A percentile compares a stretch with the other conserved stretches of the same genome.
phyloP scores from a whole-genome alignment of 805 yeast genomes.

The Lachancea mirantina region DNA sequence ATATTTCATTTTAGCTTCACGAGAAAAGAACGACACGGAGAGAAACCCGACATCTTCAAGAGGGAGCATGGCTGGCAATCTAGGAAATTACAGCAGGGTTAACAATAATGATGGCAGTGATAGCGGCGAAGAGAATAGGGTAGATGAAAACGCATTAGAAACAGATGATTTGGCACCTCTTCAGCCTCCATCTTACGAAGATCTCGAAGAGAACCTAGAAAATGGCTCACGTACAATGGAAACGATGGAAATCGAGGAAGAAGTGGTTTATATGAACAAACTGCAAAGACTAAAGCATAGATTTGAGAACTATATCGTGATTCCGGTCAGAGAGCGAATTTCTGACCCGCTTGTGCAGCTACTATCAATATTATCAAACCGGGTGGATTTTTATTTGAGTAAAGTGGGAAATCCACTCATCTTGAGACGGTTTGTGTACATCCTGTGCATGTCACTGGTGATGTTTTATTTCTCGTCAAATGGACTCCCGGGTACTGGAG shows the following conservation, averaged over 20 bases:
- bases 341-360: conserved; percentile 43
- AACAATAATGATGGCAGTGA: too few relatives aligned
- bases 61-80: too few relatives aligned
- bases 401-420: conserved; percentile 82
- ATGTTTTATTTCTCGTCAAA: conserved; percentile 53
- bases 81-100: too few relatives aligned
- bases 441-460: conserved; percentile 52
- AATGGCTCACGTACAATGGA: conserved; percentile 1
- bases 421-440: conserved; percentile 68
- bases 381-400: conserved; percentile 51
- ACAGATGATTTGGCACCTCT: conserved; percentile 27
- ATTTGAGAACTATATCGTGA: conserved; percentile 29
- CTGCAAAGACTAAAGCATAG: conserved; percentile 15
- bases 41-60: too few relatives aligned
- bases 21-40: too few relatives aligned
- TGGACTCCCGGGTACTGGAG: conserved; percentile 43
- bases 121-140: too few relatives aligned
- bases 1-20: too few relatives aligned
- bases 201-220: conserved; percentile 9
- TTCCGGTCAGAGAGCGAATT: conserved; percentile 35
- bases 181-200: conserved; percentile 27
- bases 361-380: conserved; percentile 30
- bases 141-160: too few relatives aligned
- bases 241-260: conserved; percentile 41
- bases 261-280: conserved; percentile 10